Evolutionary conservation across 768 basidiomycete genomes (phyloP).

Genomic region (Podaxis sp.): DNA sequence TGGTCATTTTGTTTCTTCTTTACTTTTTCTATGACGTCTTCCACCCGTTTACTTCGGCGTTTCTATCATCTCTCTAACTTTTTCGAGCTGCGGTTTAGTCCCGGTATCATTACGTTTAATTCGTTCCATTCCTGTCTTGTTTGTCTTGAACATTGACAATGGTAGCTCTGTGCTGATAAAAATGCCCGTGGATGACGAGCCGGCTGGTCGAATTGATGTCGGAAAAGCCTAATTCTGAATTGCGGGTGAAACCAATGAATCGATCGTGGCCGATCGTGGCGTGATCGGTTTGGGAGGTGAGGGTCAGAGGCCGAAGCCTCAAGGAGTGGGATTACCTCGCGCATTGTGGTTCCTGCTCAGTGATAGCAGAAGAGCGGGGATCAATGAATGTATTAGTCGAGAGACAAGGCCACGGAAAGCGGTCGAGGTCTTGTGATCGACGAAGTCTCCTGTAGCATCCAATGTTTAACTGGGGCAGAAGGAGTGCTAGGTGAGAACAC

Average conservation of each 20-base stretch:
- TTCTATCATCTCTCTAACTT: neutral
- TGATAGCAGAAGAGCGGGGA: neutral
- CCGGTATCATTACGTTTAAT: slow-evolving; percentile 6
- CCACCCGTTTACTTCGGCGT: neutral
- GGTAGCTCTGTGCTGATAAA: neutral
- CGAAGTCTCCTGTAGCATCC: neutral
- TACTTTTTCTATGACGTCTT: neutral
- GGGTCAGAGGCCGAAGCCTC: neutral
- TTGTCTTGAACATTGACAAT: neutral
- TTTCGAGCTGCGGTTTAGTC: neutral
- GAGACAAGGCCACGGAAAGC: neutral
- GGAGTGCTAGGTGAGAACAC: neutral
- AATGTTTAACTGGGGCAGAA: neutral
- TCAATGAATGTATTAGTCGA: neutral
- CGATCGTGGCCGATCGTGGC: neutral
- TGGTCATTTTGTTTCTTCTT: neutral
- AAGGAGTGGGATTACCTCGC: too few relatives aligned
- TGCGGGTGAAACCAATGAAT: neutral
- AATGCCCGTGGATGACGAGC: neutral
- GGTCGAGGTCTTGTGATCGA: neutral
- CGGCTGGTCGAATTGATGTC: neutral
- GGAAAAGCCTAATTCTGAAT: neutral
- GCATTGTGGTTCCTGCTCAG: too few relatives aligned
- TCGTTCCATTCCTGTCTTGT: neutral
- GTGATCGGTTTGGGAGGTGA: neutral